Percentiles rank a stretch among this genome's conserved stretches.
These are phyloP conservation scores for Strigomonas culicis DNA, from an alignment of 208 protist genomes.

Conservation along the genomic window DNA sequence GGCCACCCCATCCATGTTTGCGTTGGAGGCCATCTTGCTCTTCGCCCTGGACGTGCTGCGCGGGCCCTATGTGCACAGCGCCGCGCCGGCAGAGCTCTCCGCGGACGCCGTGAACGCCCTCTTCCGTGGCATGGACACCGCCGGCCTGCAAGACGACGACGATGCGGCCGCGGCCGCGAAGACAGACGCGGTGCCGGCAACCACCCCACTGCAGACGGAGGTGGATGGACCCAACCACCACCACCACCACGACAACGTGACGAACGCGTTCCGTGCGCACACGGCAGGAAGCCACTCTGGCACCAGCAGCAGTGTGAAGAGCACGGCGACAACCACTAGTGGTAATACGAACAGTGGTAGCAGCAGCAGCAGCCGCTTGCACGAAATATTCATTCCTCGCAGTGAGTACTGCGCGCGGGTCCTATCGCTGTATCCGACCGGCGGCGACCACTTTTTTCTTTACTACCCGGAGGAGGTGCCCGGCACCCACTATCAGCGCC, in stretches of 20 bases:
- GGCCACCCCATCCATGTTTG: conserved; percentile 18
- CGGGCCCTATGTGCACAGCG: conserved; percentile 79
- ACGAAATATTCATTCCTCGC: conserved; percentile 76
- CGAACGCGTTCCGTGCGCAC: too few species aligned
- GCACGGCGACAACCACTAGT: conserved; percentile 3
- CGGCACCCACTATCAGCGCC: conserved; percentile 74
- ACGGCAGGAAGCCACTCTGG: not conserved
- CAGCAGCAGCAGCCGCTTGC: not conserved
- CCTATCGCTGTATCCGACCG: conserved; percentile 61
- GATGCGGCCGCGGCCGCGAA: too few species aligned
- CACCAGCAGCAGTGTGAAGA: not conserved
- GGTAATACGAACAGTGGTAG: not conserved
- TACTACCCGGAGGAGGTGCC: conserved; percentile 85
- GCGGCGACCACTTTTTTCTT: conserved; percentile 64
- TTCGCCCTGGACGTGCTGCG: conserved; percentile 81
- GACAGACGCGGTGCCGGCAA: too few species aligned
- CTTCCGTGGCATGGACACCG: not conserved
- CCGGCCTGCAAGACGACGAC: not conserved
- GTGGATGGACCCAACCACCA: not conserved
- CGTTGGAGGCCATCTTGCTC: conserved; percentile 63
- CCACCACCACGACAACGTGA: not conserved
- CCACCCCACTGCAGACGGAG: too few species aligned
- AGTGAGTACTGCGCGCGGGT: conserved; percentile 77
- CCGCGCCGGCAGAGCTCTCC: conserved; percentile 42
- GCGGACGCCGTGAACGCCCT: too few species aligned